These are phyloP conservation scores for Cryptococcus depauperatus DNA, from an alignment of 1,284 basidiomycete species.

Conservation along the genomic window DNA sequence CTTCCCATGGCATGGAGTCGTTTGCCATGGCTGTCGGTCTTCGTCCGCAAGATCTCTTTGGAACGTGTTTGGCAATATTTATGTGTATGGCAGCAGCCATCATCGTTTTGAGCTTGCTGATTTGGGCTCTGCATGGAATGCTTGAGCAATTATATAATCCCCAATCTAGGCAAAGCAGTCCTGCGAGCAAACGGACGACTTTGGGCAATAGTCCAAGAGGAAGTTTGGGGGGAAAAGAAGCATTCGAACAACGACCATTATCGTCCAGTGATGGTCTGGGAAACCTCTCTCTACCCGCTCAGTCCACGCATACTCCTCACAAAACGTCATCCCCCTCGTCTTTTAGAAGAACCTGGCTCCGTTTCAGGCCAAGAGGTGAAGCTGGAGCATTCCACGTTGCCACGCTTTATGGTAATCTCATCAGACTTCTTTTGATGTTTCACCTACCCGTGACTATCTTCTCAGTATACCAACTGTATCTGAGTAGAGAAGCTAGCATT, in stretches of 20 bases:
- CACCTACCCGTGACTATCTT: constrained; percentile 90
- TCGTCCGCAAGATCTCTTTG: constrained; percentile 72
- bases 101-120: constrained; percentile 57
- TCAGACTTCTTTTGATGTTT: constrained; percentile 80
- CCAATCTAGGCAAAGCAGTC: constrained; percentile 4
- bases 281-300: constrained; percentile 11
- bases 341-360: constrained; percentile 35
- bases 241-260: constrained; percentile 6
- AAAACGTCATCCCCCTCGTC: constrained; percentile 10
- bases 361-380: constrained; percentile 42
- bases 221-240: constrained; percentile 24
- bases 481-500: constrained; percentile 50
- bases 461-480: constrained; percentile 74
- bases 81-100: constrained; percentile 66
- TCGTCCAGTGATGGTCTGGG: constrained; percentile 12
- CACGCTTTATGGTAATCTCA: constrained; percentile 64
- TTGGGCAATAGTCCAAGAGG: constrained; percentile 14
- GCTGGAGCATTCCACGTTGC: constrained; percentile 45
- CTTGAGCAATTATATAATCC: constrained; percentile 22
- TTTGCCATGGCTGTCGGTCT: constrained; percentile 75
- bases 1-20: constrained; percentile 57
- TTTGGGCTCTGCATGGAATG: constrained; percentile 61
- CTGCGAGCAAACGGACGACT: constrained; percentile 11
- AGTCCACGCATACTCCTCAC: constrained; percentile 13
- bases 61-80: constrained; percentile 73